Conservation (phyloP, 441 rosid species). For the Gossypium trilobum region DNA sequence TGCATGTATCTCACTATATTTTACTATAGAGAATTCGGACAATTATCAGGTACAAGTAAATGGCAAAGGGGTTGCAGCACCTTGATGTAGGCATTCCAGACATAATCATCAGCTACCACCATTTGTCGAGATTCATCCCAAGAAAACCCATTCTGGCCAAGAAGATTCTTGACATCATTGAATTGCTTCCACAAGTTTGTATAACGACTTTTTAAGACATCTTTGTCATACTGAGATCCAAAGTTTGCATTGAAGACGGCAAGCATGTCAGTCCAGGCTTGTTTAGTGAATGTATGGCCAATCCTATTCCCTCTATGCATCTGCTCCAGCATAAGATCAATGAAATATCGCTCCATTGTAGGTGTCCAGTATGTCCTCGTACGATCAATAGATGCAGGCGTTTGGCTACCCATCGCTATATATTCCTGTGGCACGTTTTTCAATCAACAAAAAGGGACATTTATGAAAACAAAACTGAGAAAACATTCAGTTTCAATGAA, state of each 20-base stretch:
- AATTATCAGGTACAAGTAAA: not conserved
- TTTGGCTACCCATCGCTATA: constrained; percentile 38
- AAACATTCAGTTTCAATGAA: not conserved
- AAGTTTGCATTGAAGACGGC: constrained; percentile 57
- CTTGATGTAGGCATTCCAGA: constrained; percentile 64
- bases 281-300: constrained; percentile 77
- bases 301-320: constrained; percentile 63
- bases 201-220: constrained; percentile 64
- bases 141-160: constrained; percentile 59
- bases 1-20: constrained; percentile 26
- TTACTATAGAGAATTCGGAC: not conserved
- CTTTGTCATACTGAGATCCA: constrained; percentile 72
- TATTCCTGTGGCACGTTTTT: not conserved
- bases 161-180: constrained; percentile 62
- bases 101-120: constrained; percentile 59
- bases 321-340: constrained; percentile 84
- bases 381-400: constrained; percentile 42
- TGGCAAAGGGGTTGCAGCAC: constrained; percentile 24
- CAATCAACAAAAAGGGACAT: not conserved
- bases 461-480: not conserved
- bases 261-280: constrained; percentile 83
- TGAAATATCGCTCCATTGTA: constrained; percentile 74
- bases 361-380: constrained; percentile 81
- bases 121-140: constrained; percentile 73
- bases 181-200: constrained; percentile 73